These are phyloP conservation scores for Hymenoscyphus repandus DNA, from an alignment of 2,329 filamentous ascomycete species.

Conservation along the genomic window DNA sequence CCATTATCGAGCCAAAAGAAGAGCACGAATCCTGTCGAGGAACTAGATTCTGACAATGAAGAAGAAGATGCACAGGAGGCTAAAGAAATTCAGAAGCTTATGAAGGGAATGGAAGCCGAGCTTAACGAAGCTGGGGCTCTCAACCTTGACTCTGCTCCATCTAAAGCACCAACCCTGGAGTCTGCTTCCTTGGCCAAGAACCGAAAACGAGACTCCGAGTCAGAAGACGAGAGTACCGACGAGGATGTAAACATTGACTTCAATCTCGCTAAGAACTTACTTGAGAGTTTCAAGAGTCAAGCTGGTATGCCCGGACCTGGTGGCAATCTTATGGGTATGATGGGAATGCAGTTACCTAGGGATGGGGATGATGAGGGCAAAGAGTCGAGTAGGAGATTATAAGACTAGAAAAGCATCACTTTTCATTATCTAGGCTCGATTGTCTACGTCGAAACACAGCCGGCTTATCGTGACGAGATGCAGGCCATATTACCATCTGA, in stretches of 20 bases:
- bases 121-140: constrained; percentile 64
- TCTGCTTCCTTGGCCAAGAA: constrained; percentile 19
- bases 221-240: constrained; percentile 46
- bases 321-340: constrained; percentile 78
- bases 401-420: neutral
- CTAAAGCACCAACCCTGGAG: constrained; percentile 31
- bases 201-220: constrained; percentile 18
- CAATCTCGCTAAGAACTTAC: constrained; percentile 81
- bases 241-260: constrained; percentile 73
- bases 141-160: constrained; percentile 40
- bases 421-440: too few species aligned
- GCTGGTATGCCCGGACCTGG: constrained; percentile 80
- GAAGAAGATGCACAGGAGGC: constrained; percentile 42
- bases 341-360: constrained; percentile 76
- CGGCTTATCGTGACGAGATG: too few species aligned
- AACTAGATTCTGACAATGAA: constrained; percentile 31
- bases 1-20: neutral
- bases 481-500: too few species aligned
- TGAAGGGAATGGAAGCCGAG: constrained; percentile 67
- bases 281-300: constrained; percentile 91
- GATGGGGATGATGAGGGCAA: constrained; percentile 53
- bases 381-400: neutral
- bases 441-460: too few species aligned
- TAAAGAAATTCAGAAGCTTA: constrained; percentile 59
- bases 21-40: constrained; percentile 17